Percentiles rank a stretch among this genome's conserved stretches.
These are phyloP conservation scores for Claviceps digitariae DNA, from an alignment of 2,329 filamentous ascomycete species.

Conservation along the genomic window DNA sequence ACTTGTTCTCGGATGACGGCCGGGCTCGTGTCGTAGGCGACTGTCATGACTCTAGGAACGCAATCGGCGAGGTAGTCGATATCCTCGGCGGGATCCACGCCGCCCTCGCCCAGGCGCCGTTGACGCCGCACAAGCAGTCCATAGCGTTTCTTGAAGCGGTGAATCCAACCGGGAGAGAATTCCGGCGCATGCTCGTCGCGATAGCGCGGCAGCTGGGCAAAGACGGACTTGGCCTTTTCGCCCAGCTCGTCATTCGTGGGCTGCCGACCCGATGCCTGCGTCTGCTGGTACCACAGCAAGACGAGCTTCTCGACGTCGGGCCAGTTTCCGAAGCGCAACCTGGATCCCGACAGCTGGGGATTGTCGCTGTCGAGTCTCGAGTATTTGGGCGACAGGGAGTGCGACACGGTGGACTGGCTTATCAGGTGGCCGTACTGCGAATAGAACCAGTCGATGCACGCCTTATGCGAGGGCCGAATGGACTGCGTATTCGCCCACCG, in stretches of 20 bases:
- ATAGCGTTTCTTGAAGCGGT: constrained; percentile 51
- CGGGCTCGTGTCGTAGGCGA: constrained; percentile 44
- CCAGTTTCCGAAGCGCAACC: constrained; percentile 50
- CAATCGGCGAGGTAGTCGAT: constrained; percentile 47
- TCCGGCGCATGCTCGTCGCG: constrained; percentile 46
- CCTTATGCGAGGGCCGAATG: constrained; percentile 44
- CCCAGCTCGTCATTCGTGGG: constrained; percentile 50
- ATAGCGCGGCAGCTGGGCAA: constrained; percentile 43
- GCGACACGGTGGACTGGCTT: constrained; percentile 49
- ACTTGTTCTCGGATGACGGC: constrained; percentile 45
- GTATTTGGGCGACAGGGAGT: constrained; percentile 48
- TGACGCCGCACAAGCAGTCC: constrained; percentile 43
- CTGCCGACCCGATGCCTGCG: constrained; percentile 37
- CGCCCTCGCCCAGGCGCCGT: constrained; percentile 35
- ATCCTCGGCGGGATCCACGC: constrained; percentile 37
- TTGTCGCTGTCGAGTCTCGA: constrained; percentile 45
- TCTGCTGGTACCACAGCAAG: constrained; percentile 40
- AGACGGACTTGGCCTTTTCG: constrained; percentile 48
- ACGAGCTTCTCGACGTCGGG: constrained; percentile 48
- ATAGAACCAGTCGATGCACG: constrained; percentile 51
- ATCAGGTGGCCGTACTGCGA: constrained; percentile 44
- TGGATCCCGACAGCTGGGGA: constrained; percentile 47
- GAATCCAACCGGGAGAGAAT: constrained; percentile 51
- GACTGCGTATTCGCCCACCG: constrained; percentile 45
- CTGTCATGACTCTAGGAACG: constrained; percentile 44